phyloP scores from a whole-genome alignment of 108 stramenopile genomes.

The Stephanodiscus triporus region DNA sequence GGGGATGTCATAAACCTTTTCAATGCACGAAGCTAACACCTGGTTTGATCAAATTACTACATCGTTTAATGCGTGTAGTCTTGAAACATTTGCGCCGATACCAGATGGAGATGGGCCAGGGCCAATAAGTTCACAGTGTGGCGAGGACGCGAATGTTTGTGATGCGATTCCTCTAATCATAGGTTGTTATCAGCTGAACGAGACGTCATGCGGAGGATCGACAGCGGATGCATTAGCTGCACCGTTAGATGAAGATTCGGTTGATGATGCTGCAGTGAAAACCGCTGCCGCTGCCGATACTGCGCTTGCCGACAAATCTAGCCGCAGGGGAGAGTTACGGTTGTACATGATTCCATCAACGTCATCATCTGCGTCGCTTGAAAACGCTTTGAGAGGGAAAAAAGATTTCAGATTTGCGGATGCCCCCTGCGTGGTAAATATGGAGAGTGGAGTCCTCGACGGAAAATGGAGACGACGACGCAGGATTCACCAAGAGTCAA shows the following conservation, averaged over 20 bases:
- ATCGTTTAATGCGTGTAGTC: slow-evolving; percentile 75
- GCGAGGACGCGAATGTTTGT: background rate
- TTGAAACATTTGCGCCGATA: slow-evolving; percentile 54
- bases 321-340: slow-evolving; percentile 50
- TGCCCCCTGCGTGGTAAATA: slow-evolving; percentile 27
- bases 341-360: slow-evolving; percentile 35
- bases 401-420: slow-evolving; percentile 33
- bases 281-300: background rate
- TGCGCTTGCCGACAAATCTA: background rate
- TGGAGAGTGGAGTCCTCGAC: slow-evolving; percentile 72
- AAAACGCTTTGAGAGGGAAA: slow-evolving; percentile 4
- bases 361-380: slow-evolving; percentile 5
- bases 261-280: slow-evolving; percentile 1
- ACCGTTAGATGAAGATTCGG: background rate
- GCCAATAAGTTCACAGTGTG: background rate
- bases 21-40: background rate
- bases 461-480: slow-evolving; percentile 70
- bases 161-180: slow-evolving; percentile 53
- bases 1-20: slow-evolving; percentile 2
- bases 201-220: slow-evolving; percentile 23
- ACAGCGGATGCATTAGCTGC: background rate
- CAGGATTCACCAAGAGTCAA: background rate
- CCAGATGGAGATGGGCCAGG: background rate
- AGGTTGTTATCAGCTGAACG: slow-evolving; percentile 82
- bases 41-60: slow-evolving; percentile 55